A percentile compares a stretch with the other conserved stretches of the same genome.
These are phyloP conservation scores for Aureobasidium sp. DNA, from an alignment of 2,329 filamentous ascomycete genomes.

Conservation along the genomic window DNA sequence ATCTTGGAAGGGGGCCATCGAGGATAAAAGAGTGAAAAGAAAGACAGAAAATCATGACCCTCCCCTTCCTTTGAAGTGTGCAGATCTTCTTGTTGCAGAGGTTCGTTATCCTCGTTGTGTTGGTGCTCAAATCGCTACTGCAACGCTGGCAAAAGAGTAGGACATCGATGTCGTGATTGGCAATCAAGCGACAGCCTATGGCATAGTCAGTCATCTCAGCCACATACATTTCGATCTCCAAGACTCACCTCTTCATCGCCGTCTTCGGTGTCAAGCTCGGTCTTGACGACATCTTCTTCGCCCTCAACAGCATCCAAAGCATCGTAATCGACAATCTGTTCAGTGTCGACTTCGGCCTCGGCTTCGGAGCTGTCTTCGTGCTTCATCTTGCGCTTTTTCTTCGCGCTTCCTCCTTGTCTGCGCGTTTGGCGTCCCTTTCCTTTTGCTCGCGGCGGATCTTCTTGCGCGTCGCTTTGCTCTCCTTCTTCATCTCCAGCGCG, in stretches of 20 bases:
- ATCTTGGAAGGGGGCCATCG: not conserved
- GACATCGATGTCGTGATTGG: not conserved
- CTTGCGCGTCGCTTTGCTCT: conserved; percentile 1
- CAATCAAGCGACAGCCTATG: not conserved
- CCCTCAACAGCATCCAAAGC: not conserved
- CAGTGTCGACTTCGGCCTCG: conserved; percentile 1
- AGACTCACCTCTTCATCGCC: not conserved
- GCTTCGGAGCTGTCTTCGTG: not conserved
- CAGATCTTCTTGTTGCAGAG: not conserved
- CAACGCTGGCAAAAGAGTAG: no score
- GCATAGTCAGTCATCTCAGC: not conserved
- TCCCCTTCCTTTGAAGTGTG: not conserved
- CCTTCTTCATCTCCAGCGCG: conserved; percentile 13
- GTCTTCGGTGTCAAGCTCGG: not conserved
- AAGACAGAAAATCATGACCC: not conserved
- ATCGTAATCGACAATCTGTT: not conserved
- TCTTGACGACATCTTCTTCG: not conserved
- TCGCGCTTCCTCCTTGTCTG: conserved; percentile 4
- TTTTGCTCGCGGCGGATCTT: not conserved
- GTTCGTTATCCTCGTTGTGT: not conserved
- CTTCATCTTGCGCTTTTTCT: conserved; percentile 15
- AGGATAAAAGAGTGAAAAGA: not conserved
- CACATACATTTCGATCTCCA: not conserved
- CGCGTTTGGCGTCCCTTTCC: conserved; percentile 6
- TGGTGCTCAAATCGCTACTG: not conserved